Conservation (phyloP, 2,329 filamentous ascomycete species). For the Pseudohalonectria lignicola region DNA sequence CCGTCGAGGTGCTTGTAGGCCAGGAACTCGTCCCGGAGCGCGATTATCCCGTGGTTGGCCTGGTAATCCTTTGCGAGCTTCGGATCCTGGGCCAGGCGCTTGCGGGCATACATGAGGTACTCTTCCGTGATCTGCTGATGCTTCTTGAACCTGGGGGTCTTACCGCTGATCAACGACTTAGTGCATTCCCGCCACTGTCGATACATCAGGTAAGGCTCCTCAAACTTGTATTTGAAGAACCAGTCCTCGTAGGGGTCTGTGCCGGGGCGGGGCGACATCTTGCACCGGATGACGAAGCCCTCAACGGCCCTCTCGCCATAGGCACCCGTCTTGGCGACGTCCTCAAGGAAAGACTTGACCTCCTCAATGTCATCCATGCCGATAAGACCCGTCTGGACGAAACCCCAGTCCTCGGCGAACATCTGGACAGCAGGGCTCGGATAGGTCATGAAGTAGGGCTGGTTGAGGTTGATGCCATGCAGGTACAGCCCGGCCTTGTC, state of each 20-base stretch:
- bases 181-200: conserved; percentile 97
- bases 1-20: conserved; percentile 75
- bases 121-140: conserved; percentile 84
- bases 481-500: conserved; percentile 84
- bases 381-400: conserved; percentile 76
- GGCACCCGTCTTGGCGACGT: conserved; percentile 76
- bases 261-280: conserved; percentile 42
- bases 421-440: conserved; percentile 71
- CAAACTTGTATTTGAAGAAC: conserved; percentile 99
- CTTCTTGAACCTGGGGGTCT: conserved; percentile 69
- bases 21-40: conserved; percentile 79
- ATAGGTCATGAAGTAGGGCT: conserved; percentile 86
- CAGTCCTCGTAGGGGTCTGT: conserved; percentile 64
- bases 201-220: conserved; percentile 98
- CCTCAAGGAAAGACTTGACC: conserved; percentile 73
- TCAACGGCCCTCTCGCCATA: conserved; percentile 90
- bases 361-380: conserved; percentile 62
- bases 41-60: conserved; percentile 89
- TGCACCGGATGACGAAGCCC: conserved; percentile 92
- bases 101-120: conserved; percentile 73
- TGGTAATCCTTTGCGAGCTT: conserved; percentile 62
- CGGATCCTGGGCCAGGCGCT: conserved; percentile 58
- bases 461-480: conserved; percentile 90
- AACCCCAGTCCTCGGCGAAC: conserved; percentile 89
- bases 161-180: conserved; percentile 72